Evolutionary conservation across 1,284 basidiomycete genomes (phyloP).

Genomic region (Apiotrichum domesticum): DNA sequence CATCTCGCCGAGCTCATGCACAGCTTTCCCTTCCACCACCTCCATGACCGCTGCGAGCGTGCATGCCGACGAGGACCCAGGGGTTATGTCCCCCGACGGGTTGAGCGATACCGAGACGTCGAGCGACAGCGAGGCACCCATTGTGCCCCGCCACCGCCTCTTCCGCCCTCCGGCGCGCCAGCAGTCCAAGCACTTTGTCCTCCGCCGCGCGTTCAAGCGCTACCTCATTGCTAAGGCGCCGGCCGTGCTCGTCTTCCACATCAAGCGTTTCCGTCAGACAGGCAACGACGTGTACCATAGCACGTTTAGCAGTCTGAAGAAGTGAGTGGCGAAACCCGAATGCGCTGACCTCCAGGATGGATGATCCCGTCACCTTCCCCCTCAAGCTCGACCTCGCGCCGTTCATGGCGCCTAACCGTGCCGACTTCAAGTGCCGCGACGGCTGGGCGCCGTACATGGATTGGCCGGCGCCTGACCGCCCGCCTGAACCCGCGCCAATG

Average conservation of each 20-base stretch:
- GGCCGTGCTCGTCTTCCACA: slow-evolving; percentile 81
- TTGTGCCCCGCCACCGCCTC: not conserved
- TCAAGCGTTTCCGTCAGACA: slow-evolving; percentile 85
- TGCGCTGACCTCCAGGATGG: slow-evolving; percentile 57
- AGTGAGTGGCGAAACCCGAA: slow-evolving; percentile 21
- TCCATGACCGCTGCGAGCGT: not conserved
- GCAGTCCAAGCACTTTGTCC: slow-evolving; percentile 51
- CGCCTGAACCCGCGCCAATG: slow-evolving; percentile 32
- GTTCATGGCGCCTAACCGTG: slow-evolving; percentile 67
- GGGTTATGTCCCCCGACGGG: slow-evolving; percentile 22
- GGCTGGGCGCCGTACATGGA: slow-evolving; percentile 43
- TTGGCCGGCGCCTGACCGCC: slow-evolving; percentile 40
- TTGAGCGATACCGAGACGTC: slow-evolving; percentile 29
- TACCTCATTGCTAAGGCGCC: slow-evolving; percentile 83
- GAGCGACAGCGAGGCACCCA: not conserved
- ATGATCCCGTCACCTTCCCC: slow-evolving; percentile 80
- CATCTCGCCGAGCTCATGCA: not conserved
- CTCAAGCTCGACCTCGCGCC: slow-evolving; percentile 76
- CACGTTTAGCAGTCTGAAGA: slow-evolving; percentile 43
- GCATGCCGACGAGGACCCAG: not conserved
- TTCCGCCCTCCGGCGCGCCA: slow-evolving; percentile 6
- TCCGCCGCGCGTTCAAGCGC: slow-evolving; percentile 82
- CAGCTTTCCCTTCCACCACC: not conserved
- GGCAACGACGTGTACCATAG: slow-evolving; percentile 25
- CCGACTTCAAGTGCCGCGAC: slow-evolving; percentile 41